Percentiles rank a stretch among this genome's conserved stretches.
These are phyloP conservation scores for Heimioporus sp. DNA, from an alignment of 768 basidiomycete species.

Conservation along the genomic window DNA sequence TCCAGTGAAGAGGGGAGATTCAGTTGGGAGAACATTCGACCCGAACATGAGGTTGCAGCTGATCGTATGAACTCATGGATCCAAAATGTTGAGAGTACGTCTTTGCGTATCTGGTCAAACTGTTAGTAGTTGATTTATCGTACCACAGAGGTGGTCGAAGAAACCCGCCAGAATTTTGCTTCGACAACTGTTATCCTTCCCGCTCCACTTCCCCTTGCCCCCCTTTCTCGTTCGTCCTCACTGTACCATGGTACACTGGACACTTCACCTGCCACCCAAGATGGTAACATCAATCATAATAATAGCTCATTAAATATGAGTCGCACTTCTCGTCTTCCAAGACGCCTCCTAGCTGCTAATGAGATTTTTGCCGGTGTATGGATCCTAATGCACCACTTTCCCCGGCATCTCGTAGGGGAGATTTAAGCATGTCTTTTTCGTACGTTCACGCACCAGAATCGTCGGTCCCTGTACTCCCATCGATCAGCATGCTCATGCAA, in stretches of 20 bases:
- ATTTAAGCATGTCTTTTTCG: slow-evolving; percentile 24
- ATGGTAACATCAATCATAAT: slow-evolving; percentile 3
- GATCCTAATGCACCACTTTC: slow-evolving; percentile 19
- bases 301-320: slow-evolving; percentile 8
- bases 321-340: slow-evolving; percentile 50
- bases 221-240: slow-evolving; percentile 50
- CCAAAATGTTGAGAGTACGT: slow-evolving; percentile 79
- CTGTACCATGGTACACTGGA: slow-evolving; percentile 33
- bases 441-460: slow-evolving; percentile 17
- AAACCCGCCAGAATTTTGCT: slow-evolving; percentile 73
- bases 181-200: slow-evolving; percentile 46
- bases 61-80: slow-evolving; percentile 84
- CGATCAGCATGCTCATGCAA: slow-evolving; percentile 20
- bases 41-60: slow-evolving; percentile 30
- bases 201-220: slow-evolving; percentile 63
- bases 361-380: slow-evolving; percentile 55
- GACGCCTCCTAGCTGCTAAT: slow-evolving; percentile 61
- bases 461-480: slow-evolving; percentile 18
- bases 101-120: neutral
- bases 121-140: slow-evolving; percentile 1
- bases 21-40: slow-evolving; percentile 34
- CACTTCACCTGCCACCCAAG: slow-evolving; percentile 24
- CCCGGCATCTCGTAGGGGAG: slow-evolving; percentile 13
- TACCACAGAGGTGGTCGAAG: slow-evolving; percentile 71
- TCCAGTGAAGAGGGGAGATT: slow-evolving; percentile 33